Conservation (phyloP, 1,284 basidiomycete genomes). For the Coniferiporia weirii region DNA sequence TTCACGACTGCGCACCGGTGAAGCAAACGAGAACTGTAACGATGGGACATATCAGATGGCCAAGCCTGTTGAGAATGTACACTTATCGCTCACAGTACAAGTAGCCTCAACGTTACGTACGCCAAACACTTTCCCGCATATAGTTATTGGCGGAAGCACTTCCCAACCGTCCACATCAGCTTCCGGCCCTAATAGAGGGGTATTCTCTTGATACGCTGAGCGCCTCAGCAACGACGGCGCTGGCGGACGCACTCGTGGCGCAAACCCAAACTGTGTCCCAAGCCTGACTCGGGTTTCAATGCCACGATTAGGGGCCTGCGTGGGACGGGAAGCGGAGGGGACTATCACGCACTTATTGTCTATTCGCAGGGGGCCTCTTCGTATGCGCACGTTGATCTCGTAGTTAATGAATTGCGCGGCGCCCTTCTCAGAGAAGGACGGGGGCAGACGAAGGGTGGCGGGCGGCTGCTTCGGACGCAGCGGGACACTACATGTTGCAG, state of each 20-base stretch:
- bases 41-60: background rate
- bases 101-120: constrained; percentile 36
- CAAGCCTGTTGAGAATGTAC: constrained; percentile 30
- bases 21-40: constrained; percentile 15
- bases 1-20: constrained; percentile 9
- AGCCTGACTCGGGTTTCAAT: constrained; percentile 29
- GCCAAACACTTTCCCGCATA: constrained; percentile 38
- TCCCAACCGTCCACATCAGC: constrained; percentile 46
- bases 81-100: constrained; percentile 33
- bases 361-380: constrained; percentile 17
- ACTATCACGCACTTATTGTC: constrained; percentile 15
- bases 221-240: constrained; percentile 41
- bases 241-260: constrained; percentile 40
- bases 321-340: background rate
- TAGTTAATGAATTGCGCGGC: constrained; percentile 19
- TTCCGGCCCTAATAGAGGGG: constrained; percentile 37
- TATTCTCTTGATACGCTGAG: constrained; percentile 41
- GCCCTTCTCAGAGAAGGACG: constrained; percentile 19
- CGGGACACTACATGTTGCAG: constrained; percentile 10
- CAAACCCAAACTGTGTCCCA: constrained; percentile 45
- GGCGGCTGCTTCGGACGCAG: constrained; percentile 14
- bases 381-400: constrained; percentile 18
- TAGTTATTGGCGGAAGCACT: constrained; percentile 32
- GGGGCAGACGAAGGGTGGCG: constrained; percentile 12
- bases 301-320: background rate